Conservation (phyloP, 2,329 filamentous ascomycete species). For the Cladorrhinum sp. region DNA sequence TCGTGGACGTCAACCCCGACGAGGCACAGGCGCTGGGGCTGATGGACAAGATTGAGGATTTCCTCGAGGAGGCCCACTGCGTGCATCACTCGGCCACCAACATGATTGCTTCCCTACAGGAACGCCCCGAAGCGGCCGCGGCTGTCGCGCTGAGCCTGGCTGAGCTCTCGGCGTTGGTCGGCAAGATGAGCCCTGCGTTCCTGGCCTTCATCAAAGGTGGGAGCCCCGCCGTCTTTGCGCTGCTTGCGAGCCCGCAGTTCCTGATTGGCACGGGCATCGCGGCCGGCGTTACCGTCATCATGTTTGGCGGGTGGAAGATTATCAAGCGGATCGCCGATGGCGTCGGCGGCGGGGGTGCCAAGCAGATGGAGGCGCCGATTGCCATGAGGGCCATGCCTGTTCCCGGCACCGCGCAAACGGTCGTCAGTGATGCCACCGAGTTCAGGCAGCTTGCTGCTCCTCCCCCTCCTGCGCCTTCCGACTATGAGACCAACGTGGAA, state of each 20-base stretch:
- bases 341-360: slow-evolving; percentile 28
- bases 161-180: slow-evolving; percentile 78
- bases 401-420: slow-evolving; percentile 4
- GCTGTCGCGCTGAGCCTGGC: slow-evolving; percentile 90
- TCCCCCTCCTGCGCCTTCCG: slow-evolving; percentile 6
- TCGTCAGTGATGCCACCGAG: slow-evolving; percentile 4
- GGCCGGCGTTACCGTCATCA: slow-evolving; percentile 90
- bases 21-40: slow-evolving; percentile 49
- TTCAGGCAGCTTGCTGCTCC: background rate
- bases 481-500: slow-evolving; percentile 47
- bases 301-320: slow-evolving; percentile 96
- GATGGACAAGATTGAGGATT: slow-evolving; percentile 68
- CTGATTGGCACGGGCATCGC: slow-evolving; percentile 87
- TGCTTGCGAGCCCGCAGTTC: slow-evolving; percentile 89
- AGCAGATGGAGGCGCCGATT: slow-evolving; percentile 26
- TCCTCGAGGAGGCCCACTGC: slow-evolving; percentile 86
- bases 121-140: slow-evolving; percentile 79
- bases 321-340: slow-evolving; percentile 73
- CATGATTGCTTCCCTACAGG: slow-evolving; percentile 74
- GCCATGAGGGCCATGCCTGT: slow-evolving; percentile 25
- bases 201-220: slow-evolving; percentile 72
- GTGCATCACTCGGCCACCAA: slow-evolving; percentile 77
- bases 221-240: slow-evolving; percentile 80
- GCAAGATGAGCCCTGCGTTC: slow-evolving; percentile 81
- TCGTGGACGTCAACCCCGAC: slow-evolving; percentile 54